Conservation (phyloP, 148 eudicot species). For the Rhododendron williamsianum region DNA sequence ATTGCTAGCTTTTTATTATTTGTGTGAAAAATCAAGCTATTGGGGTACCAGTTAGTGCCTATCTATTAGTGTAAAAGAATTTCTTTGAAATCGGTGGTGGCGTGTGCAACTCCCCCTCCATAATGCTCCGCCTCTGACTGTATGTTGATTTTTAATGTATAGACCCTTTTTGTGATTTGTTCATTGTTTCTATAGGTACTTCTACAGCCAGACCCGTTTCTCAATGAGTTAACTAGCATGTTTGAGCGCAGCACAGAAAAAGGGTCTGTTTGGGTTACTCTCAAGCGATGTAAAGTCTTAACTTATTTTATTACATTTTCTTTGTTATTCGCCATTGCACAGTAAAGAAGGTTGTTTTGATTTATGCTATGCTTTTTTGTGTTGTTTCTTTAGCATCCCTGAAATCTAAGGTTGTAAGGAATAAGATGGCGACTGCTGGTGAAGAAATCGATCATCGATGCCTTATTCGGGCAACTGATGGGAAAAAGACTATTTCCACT, state of each 20-base stretch:
- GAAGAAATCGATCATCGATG: conserved; percentile 66
- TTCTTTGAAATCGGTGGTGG: too few relatives aligned
- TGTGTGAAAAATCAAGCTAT: too few relatives aligned
- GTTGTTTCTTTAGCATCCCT: conserved; percentile 49
- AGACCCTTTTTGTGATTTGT: background rate
- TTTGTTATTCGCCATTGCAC: background rate
- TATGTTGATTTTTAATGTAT: background rate
- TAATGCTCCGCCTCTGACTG: too few relatives aligned
- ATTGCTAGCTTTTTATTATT: too few relatives aligned
- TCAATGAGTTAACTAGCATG: conserved; percentile 80
- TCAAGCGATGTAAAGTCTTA: conserved; percentile 65
- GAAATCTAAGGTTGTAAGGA: conserved; percentile 58
- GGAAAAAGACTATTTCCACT: conserved; percentile 78
- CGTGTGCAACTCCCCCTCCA: too few relatives aligned
- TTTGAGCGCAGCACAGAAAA: conserved; percentile 70
- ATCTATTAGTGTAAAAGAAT: too few relatives aligned
- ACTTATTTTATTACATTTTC: background rate
- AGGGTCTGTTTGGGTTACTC: conserved; percentile 92
- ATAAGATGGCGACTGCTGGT: conserved; percentile 61
- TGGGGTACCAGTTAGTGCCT: too few relatives aligned
- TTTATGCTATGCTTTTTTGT: background rate
- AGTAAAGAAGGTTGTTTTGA: background rate
- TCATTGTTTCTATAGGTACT: conserved; percentile 42
- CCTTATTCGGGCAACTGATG: conserved; percentile 89
- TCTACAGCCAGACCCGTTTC: conserved; percentile 69